phyloP scores from a whole-genome alignment of 208 protist genomes.

The Trichomonas tenax region DNA sequence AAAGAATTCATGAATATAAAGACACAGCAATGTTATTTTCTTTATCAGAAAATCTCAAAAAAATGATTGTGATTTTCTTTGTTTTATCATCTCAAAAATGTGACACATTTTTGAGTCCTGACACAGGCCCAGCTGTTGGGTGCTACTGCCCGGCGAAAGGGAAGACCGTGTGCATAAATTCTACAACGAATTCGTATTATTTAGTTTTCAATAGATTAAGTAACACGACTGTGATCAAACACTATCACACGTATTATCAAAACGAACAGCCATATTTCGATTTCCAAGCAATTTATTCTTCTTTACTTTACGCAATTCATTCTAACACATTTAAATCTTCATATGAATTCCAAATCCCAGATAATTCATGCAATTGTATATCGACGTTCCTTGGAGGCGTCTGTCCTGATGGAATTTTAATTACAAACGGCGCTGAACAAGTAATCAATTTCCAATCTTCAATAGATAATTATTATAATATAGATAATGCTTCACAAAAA shows the following conservation, averaged over 20 bases:
- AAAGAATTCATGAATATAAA: too few relatives aligned
- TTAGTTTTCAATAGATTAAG: neutral
- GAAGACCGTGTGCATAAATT: neutral
- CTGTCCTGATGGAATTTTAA: neutral
- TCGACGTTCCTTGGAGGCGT: neutral
- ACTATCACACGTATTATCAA: neutral
- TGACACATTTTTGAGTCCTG: neutral
- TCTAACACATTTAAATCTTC: neutral
- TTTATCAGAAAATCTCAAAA: too few relatives aligned
- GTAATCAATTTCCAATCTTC: neutral
- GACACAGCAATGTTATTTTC: too few relatives aligned
- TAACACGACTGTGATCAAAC: neutral
- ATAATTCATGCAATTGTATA: neutral
- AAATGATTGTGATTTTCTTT: neutral
- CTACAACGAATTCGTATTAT: neutral
- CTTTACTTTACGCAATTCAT: neutral
- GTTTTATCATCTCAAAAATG: neutral
- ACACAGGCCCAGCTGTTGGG: neutral
- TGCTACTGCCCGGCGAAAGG: neutral
- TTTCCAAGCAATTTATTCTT: neutral
- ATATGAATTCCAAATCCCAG: neutral
- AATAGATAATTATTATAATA: neutral
- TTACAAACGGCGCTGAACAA: neutral
- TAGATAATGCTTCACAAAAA: neutral
- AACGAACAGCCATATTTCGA: neutral